Base-by-base conservation (phyloP, 768 basidiomycete genomes). In the Suillus weaverae region DNA sequence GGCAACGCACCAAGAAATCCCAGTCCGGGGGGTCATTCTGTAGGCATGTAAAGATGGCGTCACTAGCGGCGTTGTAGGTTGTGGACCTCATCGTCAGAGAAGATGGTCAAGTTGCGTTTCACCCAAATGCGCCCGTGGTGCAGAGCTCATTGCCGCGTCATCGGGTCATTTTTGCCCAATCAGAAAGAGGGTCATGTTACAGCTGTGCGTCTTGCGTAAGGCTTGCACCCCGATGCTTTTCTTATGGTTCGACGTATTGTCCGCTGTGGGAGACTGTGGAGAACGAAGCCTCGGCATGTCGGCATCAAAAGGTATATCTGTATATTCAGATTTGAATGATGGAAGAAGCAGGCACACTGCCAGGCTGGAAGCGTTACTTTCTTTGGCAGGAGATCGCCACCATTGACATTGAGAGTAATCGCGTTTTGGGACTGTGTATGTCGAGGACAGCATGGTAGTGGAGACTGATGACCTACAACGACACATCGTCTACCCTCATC, bases 261-360 rank as follows among this genome's bases (percentile, higher is more conserved):
- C 55, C 26, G 70, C 64, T 67, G 75, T 76, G 76, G 69, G 76
- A 77, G 73, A 77, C 20, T 77, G 74, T 76, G 74, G 74, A 76
- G 71, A 76, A 63, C 53, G 64, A 67, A 68, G 68, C 46, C 48
- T 76, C 74, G 74, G 74, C 74, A 76, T 76, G 61, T 77, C 74
- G 74, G 74, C 74, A 59, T 60, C 3, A 22, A 57, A 33, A 38
- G 9, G 26, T 36, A 57, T 57, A 57, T 57, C 55, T 38, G 55
- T 56, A 56, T 39, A 36, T 36, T 55, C 53, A 10, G 54, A 55
- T 5, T 26, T 26, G 54, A 56, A 35, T 22, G 55, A 57, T 57
- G 56, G 36, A 57, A 57, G 36, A 38, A 57, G 26, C 22, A 57
- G 56, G 56, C 22, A 56, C 55, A 57, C 16, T 38, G 56, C 56